Percentiles rank a stretch among this genome's conserved stretches.
Conservation (phyloP, 345 rosid genomes). For the Pistacia vera region DNA sequence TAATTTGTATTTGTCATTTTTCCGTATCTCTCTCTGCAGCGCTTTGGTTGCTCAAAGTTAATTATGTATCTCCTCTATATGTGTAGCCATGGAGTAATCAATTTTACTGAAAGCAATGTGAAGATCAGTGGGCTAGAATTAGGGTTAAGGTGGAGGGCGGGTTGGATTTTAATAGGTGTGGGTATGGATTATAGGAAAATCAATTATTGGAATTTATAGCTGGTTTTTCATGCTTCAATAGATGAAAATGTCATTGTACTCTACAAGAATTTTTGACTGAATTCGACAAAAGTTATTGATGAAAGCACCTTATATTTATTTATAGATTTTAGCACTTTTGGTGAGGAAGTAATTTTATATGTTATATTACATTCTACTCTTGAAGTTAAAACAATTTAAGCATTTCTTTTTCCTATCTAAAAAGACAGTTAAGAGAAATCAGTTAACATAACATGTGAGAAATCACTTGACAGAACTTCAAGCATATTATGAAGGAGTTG, state of each 20-base stretch:
- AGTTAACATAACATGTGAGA: slow-evolving; percentile 1
- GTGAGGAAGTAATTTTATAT: neutral
- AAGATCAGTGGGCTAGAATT: neutral
- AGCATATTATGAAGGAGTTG: slow-evolving; percentile 92
- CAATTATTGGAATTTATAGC: neutral
- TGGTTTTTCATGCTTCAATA: neutral
- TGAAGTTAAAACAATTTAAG: neutral
- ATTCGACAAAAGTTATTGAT: neutral
- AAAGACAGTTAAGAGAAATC: slow-evolving; percentile 4
- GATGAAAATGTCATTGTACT: neutral
- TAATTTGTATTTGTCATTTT: neutral
- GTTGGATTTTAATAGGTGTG: neutral
- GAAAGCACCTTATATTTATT: neutral
- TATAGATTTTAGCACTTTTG: neutral
- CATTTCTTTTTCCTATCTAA: neutral
- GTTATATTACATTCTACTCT: neutral
- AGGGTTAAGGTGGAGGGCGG: neutral
- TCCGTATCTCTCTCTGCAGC: neutral
- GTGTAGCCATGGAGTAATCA: neutral
- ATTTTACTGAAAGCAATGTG: neutral
- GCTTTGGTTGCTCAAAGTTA: neutral
- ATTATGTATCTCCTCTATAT: neutral
- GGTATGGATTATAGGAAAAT: neutral
- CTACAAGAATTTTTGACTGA: neutral
- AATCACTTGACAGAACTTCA: slow-evolving; percentile 66